phyloP scores from a whole-genome alignment of 257 asterid species.

The Lithospermum erythrorhizon region DNA sequence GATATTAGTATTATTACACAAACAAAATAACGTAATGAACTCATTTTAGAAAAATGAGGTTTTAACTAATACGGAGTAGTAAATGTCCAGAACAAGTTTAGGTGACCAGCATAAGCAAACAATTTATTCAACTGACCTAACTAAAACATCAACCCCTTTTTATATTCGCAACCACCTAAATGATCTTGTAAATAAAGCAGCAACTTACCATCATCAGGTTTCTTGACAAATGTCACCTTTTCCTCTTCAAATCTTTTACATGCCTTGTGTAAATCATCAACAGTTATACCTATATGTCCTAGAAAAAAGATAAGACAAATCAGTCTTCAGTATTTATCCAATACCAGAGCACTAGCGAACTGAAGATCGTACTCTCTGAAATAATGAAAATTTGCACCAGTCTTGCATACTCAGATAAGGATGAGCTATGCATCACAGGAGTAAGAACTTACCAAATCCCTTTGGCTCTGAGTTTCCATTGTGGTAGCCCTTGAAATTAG shows the following conservation, averaged over 20 bases:
- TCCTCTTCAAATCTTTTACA: slow-evolving; percentile 73
- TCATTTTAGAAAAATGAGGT: too few relatives aligned
- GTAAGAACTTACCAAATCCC: slow-evolving; percentile 52
- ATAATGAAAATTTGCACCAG: neutral
- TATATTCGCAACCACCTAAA: neutral
- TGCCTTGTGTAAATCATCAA: slow-evolving; percentile 65
- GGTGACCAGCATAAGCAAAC: too few relatives aligned
- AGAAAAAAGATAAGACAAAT: slow-evolving; percentile 15
- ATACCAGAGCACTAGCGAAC: neutral
- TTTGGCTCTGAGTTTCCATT: slow-evolving; percentile 89
- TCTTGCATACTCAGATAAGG: neutral
- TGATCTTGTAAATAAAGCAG: slow-evolving; percentile 1
- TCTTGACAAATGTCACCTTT: slow-evolving; percentile 76
- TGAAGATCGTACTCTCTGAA: neutral
- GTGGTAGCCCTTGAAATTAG: slow-evolving; percentile 77
- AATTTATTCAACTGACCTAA: neutral
- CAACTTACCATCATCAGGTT: slow-evolving; percentile 60
- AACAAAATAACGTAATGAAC: too few relatives aligned
- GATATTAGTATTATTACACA: neutral
- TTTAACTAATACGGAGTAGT: too few relatives aligned
- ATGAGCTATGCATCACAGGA: neutral
- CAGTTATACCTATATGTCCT: slow-evolving; percentile 88
- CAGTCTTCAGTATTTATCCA: slow-evolving; percentile 7
- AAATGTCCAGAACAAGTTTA: too few relatives aligned
- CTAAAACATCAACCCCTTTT: neutral